Evolutionary conservation across 345 rosid genomes (phyloP), one percentile per base, ranked within the genome.

Genomic region (Camelina hispida): DNA sequence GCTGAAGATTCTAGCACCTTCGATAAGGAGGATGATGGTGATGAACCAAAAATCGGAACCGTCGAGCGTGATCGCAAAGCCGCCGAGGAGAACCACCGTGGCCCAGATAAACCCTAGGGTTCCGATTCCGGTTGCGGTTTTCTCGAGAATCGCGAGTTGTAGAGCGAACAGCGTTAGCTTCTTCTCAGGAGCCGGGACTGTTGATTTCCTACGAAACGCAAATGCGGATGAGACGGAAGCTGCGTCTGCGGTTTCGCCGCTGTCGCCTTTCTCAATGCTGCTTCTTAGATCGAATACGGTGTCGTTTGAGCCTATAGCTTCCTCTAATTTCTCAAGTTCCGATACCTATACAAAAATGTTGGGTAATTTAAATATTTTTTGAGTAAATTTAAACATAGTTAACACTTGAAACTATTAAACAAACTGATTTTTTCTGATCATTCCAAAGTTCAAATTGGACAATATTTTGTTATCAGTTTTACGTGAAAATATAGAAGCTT

Each of bases 31-130:
- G 55, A 91, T 91, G 38, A 89, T 66, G 59, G 98, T 93, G 76
- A 93, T 81, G 68, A 88, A 82, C 98, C 97, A 93, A 76, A 93
- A 93, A 80, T 93, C 98, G 7, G 93, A 85, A 44, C 81, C 81
- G 66, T 93, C 97, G 64, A 93, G 81, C 9, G 93, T 87, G 78
- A 93, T 93, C 2, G 98, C 98, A 54, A 93, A 91, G 16, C 98
- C 98, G 3, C 97, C 98, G 0, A 93, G 87, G 16, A 91, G 97
- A 68, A 93, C 97, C 42, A 93, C 97, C 1, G 98, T 93, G 5
- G 97, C 98, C 98, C 98, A 91, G 81, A 91, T 89, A 65, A 93
- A 93, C 7, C 98, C 98, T 0, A 93, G 96, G 16, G 98, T 85
- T 65, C 97, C 98, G 2, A 93, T 78, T 7, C 94, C 90, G 3